Conservation (phyloP, 1,139 yeast genomes). For the Zygosaccharomyces pseudobailii region DNA sequence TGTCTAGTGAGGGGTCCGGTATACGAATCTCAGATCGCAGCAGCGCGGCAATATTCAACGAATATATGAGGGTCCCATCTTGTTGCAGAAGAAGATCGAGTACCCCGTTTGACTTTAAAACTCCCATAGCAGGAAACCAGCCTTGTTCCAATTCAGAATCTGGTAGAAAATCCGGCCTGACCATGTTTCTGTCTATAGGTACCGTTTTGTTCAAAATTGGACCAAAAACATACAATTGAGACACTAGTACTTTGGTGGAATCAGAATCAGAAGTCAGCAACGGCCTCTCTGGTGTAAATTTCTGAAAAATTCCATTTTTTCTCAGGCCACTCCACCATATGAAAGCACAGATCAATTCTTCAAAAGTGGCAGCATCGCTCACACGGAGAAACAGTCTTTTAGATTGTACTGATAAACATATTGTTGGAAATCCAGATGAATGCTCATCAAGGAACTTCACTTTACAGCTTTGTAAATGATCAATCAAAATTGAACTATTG, state of each 20-base stretch:
- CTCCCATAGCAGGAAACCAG: slow-evolving; percentile 79
- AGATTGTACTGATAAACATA: slow-evolving; percentile 45
- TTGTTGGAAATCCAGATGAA: slow-evolving; percentile 38
- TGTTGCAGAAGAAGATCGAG: slow-evolving; percentile 59
- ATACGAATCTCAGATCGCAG: slow-evolving; percentile 64
- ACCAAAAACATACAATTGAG: slow-evolving; percentile 61
- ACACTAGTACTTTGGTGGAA: slow-evolving; percentile 47
- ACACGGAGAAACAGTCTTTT: slow-evolving; percentile 46
- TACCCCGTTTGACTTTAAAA: slow-evolving; percentile 60
- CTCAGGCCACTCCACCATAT: slow-evolving; percentile 62
- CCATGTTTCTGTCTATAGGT: slow-evolving; percentile 30
- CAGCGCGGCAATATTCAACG: slow-evolving; percentile 53
- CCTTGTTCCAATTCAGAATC: slow-evolving; percentile 40
- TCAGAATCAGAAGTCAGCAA: slow-evolving; percentile 15
- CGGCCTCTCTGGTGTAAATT: slow-evolving; percentile 32
- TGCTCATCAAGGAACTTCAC: slow-evolving; percentile 28
- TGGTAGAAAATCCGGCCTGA: slow-evolving; percentile 14
- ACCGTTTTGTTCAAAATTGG: slow-evolving; percentile 46
- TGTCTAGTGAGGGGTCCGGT: slow-evolving; percentile 62
- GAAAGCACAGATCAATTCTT: slow-evolving; percentile 46
- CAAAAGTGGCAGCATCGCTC: slow-evolving; percentile 43
- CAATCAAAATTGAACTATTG: slow-evolving; percentile 20
- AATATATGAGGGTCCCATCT: slow-evolving; percentile 63
- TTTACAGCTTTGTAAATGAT: slow-evolving; percentile 38
- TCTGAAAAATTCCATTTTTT: slow-evolving; percentile 54